Percentiles rank a stretch among this genome's conserved stretches.
Evolutionary conservation across 164 flowering plant genomes (phyloP).

Genomic region (Santalum album): DNA sequence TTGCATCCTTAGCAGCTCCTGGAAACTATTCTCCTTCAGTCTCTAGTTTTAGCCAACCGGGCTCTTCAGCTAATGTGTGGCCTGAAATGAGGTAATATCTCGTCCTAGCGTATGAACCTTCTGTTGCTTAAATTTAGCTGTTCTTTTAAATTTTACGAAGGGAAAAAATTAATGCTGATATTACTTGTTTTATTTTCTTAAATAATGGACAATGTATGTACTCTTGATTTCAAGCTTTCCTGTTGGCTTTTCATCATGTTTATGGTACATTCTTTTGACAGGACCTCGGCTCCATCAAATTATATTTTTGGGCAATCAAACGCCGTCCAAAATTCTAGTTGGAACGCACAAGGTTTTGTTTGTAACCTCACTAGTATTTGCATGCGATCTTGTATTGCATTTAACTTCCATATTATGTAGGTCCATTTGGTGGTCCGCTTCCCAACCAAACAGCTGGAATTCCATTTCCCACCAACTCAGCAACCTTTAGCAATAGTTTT

Average conservation of each 20-base stretch:
- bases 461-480: too few relatives aligned
- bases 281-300: conserved; percentile 29
- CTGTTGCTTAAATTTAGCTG: background rate
- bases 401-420: conserved; percentile 11
- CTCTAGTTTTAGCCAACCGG: conserved; percentile 58
- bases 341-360: conserved; percentile 10
- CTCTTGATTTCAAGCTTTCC: background rate
- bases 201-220: too few relatives aligned
- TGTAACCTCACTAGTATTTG: background rate
- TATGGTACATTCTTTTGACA: conserved; percentile 19
- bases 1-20: conserved; percentile 16
- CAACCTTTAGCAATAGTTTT: conserved; percentile 16
- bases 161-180: background rate
- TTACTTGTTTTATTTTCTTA: background rate
- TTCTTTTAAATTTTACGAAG: too few relatives aligned
- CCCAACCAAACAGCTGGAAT: conserved; percentile 24
- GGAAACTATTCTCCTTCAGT: conserved; percentile 38
- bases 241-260: too few relatives aligned
- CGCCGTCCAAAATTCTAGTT: conserved; percentile 19
- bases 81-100: conserved; percentile 31
- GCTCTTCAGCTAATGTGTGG: conserved; percentile 27
- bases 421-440: conserved; percentile 17
- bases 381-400: background rate
- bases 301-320: conserved; percentile 31
- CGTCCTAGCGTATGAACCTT: background rate